phyloP scores from a whole-genome alignment of 164 flowering plant species.

The Stephania japonica region DNA sequence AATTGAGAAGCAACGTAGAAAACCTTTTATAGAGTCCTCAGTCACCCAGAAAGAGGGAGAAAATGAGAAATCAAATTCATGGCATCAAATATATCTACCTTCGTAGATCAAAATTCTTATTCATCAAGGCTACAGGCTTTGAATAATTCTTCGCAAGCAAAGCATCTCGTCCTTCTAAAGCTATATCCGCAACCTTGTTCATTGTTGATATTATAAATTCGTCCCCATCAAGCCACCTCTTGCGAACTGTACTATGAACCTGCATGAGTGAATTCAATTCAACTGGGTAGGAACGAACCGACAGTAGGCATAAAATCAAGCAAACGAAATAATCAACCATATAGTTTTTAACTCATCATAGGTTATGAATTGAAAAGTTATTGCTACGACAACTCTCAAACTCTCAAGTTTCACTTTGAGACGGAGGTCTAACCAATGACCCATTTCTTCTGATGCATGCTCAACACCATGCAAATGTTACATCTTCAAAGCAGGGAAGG shows the following conservation, averaged over 20 bases:
- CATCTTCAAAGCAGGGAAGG: background rate
- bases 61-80: background rate
- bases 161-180: slow-evolving; percentile 56
- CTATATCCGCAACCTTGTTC: slow-evolving; percentile 65
- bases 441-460: background rate
- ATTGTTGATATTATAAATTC: slow-evolving; percentile 71
- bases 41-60: background rate
- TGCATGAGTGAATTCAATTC: slow-evolving; percentile 25
- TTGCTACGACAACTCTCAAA: background rate
- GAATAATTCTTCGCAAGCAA: slow-evolving; percentile 55
- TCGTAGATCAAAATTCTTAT: slow-evolving; percentile 83
- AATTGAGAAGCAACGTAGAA: background rate
- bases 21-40: too few relatives aligned
- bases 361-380: background rate
- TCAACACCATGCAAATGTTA: background rate
- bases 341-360: background rate
- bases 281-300: background rate
- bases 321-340: background rate
- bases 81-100: slow-evolving; percentile 40
- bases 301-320: background rate
- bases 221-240: slow-evolving; percentile 92
- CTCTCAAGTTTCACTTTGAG: background rate
- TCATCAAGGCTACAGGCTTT: slow-evolving; percentile 70
- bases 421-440: too few relatives aligned
- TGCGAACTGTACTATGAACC: slow-evolving; percentile 89